These are phyloP conservation scores for Globisporangium sylvaticum DNA, from an alignment of 352 stramenopile genomes.

Conservation along the genomic window DNA sequence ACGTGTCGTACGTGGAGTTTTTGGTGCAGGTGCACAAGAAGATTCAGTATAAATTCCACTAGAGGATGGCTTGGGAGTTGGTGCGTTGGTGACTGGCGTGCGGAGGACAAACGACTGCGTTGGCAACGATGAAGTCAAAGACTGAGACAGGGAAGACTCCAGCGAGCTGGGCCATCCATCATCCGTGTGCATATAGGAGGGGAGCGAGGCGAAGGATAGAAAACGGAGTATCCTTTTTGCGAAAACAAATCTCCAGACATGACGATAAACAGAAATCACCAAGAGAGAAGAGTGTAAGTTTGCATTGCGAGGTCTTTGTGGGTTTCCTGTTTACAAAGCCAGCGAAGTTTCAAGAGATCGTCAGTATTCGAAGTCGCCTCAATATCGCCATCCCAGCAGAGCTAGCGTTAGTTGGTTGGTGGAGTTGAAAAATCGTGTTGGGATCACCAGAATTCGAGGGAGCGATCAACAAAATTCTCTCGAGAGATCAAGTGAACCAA, in stretches of 20 bases:
- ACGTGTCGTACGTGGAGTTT: slow-evolving; percentile 89
- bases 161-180: not conserved
- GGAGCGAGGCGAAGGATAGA: not conserved
- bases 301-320: not conserved
- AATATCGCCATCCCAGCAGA: not conserved
- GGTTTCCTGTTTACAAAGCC: not conserved
- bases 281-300: not conserved
- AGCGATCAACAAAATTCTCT: not conserved
- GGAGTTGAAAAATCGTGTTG: not conserved
- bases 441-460: not conserved
- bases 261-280: not conserved
- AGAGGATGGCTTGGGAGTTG: slow-evolving; percentile 21
- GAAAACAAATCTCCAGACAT: not conserved
- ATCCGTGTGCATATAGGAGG: not conserved
- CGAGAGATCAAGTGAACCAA: not conserved
- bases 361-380: not conserved
- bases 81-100: too few relatives aligned
- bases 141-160: not conserved
- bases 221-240: not conserved
- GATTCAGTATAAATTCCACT: slow-evolving; percentile 90
- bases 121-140: not conserved
- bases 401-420: too few relatives aligned
- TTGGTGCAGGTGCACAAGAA: slow-evolving; percentile 89
- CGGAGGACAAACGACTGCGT: not conserved
- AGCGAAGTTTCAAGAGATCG: not conserved